A percentile compares a stretch with the other conserved stretches of the same genome.
These are phyloP conservation scores for Pleurotus pulmonarius DNA, from an alignment of 768 basidiomycete species.

Conservation along the genomic window DNA sequence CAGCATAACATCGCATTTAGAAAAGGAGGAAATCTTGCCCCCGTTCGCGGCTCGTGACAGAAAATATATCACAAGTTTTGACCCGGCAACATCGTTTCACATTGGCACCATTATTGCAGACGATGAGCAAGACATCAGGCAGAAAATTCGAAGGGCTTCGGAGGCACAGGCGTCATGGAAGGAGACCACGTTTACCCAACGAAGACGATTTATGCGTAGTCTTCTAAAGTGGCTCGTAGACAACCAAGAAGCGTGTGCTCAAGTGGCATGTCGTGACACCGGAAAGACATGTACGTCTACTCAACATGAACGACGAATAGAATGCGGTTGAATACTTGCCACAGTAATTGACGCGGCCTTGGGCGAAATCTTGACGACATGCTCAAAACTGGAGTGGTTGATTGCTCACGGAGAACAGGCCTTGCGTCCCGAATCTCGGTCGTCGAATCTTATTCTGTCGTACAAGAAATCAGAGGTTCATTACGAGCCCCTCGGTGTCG, in stretches of 20 bases:
- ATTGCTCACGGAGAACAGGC: slow-evolving; percentile 80
- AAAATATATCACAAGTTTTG: slow-evolving; percentile 85
- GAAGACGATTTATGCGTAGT: slow-evolving; percentile 81
- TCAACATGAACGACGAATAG: background rate
- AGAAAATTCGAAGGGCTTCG: slow-evolving; percentile 66
- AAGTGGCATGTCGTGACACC: slow-evolving; percentile 88
- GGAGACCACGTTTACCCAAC: slow-evolving; percentile 69
- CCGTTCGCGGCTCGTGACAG: slow-evolving; percentile 38
- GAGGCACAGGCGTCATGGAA: slow-evolving; percentile 73
- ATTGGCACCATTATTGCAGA: slow-evolving; percentile 78
- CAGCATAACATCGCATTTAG: slow-evolving; percentile 61
- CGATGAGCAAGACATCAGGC: slow-evolving; percentile 61
- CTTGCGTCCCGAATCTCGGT: slow-evolving; percentile 69
- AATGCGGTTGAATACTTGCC: slow-evolving; percentile 2
- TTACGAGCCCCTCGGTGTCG: slow-evolving; percentile 91
- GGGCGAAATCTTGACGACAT: slow-evolving; percentile 93
- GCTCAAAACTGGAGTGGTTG: slow-evolving; percentile 92
- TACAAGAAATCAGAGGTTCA: slow-evolving; percentile 79
- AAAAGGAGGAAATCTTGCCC: slow-evolving; percentile 51
- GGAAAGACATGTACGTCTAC: slow-evolving; percentile 82
- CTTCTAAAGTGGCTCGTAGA: slow-evolving; percentile 90
- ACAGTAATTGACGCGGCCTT: slow-evolving; percentile 90
- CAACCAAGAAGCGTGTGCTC: slow-evolving; percentile 83
- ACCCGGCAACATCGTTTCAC: slow-evolving; percentile 86
- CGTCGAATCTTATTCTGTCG: slow-evolving; percentile 59